Evolutionary conservation across 306 rosid species (phyloP), one percentile per base, ranked within the genome.

Genomic region (Trifolium repens): DNA sequence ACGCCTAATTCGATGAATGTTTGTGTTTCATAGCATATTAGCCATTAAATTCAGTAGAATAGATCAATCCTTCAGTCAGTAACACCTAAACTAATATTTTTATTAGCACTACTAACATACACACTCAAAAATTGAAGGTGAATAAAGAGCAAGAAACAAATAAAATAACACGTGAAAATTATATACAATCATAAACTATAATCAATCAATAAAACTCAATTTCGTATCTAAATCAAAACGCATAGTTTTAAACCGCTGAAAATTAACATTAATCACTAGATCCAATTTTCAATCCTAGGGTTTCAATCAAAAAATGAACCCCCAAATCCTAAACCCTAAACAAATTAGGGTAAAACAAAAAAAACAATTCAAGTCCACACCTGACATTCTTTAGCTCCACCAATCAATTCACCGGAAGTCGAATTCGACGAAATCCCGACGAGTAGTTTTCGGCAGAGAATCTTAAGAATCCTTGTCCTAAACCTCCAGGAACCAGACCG

Each of bases 401-500:
- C 89, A 8, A 67, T 17, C 44, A 94, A 52, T 27, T 57, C 82
- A 9, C 93, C 96, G 9, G 92, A 81, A 11, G 72, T 44, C 2
- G 73, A 26, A 32, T 85, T 87, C 9, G 86, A 46, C 8, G 89
- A 72, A 15, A 94, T 11, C 12, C 74, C 75, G 0, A 92, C 76
- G 7, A 80, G 14, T 4, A 89, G 62, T 12, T 80, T 67, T 73
- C 78, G 73, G 77, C 99, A 94, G 17, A 65, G 46, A 70, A 94
- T 89, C 79, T 86, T 86, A 0, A 92, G 81, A 59, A 72, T 1
- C 22, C 96, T 78, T 47, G 87, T 59, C 84, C 96, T 80, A 76
- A 87, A 79, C 81, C 86, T 80, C 96, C 97, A 94, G 4, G 93
- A 85, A 14, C 96, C 96, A 0, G 89, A 80, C 7, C 89, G 82